These are phyloP conservation scores for Auricularia heimuer DNA, from an alignment of 768 basidiomycete species.

Conservation along the genomic window DNA sequence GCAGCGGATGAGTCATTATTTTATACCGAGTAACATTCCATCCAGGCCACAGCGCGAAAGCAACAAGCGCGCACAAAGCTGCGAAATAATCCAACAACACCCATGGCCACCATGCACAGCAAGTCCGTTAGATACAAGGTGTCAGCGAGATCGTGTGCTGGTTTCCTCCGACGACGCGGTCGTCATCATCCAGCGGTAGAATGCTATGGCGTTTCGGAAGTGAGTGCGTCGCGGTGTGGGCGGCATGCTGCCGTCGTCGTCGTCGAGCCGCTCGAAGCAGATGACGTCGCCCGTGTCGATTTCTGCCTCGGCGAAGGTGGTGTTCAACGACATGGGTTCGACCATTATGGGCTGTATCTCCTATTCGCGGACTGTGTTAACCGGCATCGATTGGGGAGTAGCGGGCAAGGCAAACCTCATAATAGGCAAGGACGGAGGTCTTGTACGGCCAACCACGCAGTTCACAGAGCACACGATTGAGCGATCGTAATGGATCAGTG, in stretches of 20 bases:
- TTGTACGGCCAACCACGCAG: not conserved
- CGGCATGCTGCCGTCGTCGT: not conserved
- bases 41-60: no score
- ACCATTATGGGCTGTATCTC: not conserved
- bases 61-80: no score
- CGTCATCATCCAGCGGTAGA: not conserved
- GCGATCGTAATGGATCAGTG: not conserved
- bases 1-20: no score
- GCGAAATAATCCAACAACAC: no score
- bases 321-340: not conserved
- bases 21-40: no score
- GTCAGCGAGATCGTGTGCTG: not conserved
- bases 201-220: not conserved
- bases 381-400: no score
- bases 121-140: not conserved
- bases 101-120: no score
- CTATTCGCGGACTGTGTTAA: not conserved
- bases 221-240: not conserved
- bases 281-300: constrained; percentile 1
- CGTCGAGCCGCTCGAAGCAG: constrained; percentile 1
- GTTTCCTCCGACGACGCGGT: not conserved
- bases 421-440: not conserved
- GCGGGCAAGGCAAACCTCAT: not conserved
- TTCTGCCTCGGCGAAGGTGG: not conserved
- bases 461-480: not conserved